Percentiles rank a stretch among this genome's conserved stretches.
Evolutionary conservation across 1,139 yeast species (phyloP).

Genomic region (Yamadazyma blattariae): DNA sequence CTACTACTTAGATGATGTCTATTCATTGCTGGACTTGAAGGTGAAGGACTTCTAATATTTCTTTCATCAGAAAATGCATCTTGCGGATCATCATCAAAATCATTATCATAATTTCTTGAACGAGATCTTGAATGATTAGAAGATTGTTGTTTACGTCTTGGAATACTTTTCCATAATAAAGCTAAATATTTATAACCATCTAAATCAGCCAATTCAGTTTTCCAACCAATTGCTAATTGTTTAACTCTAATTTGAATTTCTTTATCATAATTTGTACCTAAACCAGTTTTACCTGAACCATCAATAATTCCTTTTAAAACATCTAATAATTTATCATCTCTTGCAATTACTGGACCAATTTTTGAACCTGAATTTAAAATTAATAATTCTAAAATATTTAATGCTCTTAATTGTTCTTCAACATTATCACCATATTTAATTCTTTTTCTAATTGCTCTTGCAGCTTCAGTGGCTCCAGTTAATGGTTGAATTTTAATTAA

Average conservation of each 20-base stretch:
- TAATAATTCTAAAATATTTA: constrained; percentile 68
- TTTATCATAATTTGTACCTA: constrained; percentile 39
- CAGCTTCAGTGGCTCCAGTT: constrained; percentile 72
- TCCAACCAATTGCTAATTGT: constrained; percentile 63
- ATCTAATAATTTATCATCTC: constrained; percentile 70
- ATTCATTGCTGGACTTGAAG: constrained; percentile 15
- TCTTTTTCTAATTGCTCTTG: constrained; percentile 84
- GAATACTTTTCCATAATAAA: constrained; percentile 39
- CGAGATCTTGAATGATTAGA: constrained; percentile 10
- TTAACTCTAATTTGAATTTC: constrained; percentile 46
- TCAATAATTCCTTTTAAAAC: constrained; percentile 52
- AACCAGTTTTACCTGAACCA: constrained; percentile 36
- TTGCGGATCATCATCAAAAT: constrained; percentile 6
- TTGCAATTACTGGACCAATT: constrained; percentile 51
- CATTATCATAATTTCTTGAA: constrained; percentile 4
- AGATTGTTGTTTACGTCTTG: constrained; percentile 13
- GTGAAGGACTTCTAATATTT: constrained; percentile 15
- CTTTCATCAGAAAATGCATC: constrained; percentile 14
- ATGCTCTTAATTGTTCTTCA: constrained; percentile 61
- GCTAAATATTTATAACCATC: constrained; percentile 53
- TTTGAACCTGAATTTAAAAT: constrained; percentile 69
- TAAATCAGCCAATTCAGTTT: constrained; percentile 48
- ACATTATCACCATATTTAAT: constrained; percentile 73
- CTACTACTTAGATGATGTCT: constrained; percentile 6
- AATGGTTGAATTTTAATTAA: constrained; percentile 38